A percentile compares a stretch with the other conserved stretches of the same genome.
Conservation (phyloP, 805 yeast species). For the Huiozyma sinensis region DNA sequence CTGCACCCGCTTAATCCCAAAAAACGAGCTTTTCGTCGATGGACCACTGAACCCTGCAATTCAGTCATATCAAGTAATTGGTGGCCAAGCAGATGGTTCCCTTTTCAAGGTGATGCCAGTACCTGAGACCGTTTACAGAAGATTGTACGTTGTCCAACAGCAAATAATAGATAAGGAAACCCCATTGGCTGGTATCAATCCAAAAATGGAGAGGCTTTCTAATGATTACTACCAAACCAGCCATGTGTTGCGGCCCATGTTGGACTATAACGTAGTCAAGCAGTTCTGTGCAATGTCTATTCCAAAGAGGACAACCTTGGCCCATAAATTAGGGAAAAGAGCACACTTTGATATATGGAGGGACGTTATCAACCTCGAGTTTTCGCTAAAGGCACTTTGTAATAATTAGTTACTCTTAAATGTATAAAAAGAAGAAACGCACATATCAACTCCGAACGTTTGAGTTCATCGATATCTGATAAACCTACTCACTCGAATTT, state of each 20-base stretch:
- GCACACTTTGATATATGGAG: slow-evolving; percentile 54
- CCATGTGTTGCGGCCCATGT: slow-evolving; percentile 47
- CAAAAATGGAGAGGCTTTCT: slow-evolving; percentile 48
- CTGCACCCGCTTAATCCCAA: slow-evolving; percentile 37
- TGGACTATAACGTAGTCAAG: slow-evolving; percentile 51
- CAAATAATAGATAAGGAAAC: slow-evolving; percentile 70
- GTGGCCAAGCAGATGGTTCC: slow-evolving; percentile 72
- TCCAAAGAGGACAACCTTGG: slow-evolving; percentile 43
- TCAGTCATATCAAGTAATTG: slow-evolving; percentile 48
- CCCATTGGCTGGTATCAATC: slow-evolving; percentile 73
- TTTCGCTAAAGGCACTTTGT: slow-evolving; percentile 25
- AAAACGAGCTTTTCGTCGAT: slow-evolving; percentile 25
- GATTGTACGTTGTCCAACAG: slow-evolving; percentile 78
- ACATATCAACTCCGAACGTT: too few species aligned
- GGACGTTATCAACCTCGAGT: slow-evolving; percentile 51
- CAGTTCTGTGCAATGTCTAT: slow-evolving; percentile 45
- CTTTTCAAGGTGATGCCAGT: slow-evolving; percentile 65
- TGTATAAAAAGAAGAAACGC: too few species aligned
- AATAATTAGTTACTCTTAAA: too few species aligned
- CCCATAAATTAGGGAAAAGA: slow-evolving; percentile 48
- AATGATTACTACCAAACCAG: slow-evolving; percentile 27
- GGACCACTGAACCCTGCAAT: slow-evolving; percentile 7
- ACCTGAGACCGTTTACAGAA: slow-evolving; percentile 62
- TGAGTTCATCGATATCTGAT: too few species aligned
- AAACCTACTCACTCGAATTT: too few species aligned